These are phyloP conservation scores for Arctostaphylos glauca DNA, from an alignment of 148 eudicot species.

Conservation along the genomic window DNA sequence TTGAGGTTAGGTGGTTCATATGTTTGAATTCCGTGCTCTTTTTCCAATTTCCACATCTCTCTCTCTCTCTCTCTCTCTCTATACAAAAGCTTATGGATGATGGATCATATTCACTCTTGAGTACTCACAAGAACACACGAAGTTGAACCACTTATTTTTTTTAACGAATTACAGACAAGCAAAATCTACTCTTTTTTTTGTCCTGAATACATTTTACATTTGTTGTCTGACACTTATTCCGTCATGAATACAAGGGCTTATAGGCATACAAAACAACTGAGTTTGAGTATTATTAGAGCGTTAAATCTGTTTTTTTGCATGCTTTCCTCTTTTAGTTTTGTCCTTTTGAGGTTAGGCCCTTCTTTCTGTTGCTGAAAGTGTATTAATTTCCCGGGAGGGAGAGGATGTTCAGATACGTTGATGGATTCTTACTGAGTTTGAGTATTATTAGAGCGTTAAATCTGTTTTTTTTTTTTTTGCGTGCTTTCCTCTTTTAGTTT, in stretches of 20 bases:
- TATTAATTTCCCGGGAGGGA: too few relatives aligned
- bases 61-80: conserved; percentile 4
- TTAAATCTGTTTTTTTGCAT: neutral
- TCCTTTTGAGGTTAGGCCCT: neutral
- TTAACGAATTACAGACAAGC: neutral
- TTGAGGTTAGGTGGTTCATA: conserved; percentile 9
- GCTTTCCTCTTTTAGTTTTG: neutral
- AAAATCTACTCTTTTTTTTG: neutral
- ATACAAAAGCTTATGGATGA: too few relatives aligned
- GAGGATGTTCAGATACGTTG: neutral
- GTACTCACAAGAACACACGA: neutral
- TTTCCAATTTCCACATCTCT: neutral
- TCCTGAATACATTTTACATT: neutral
- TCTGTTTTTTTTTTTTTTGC: neutral
- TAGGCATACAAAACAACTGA: neutral
- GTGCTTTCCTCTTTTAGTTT: neutral
- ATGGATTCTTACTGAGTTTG: neutral
- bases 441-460: neutral
- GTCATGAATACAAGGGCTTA: neutral
- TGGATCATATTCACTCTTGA: neutral
- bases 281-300: neutral
- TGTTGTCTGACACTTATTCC: neutral
- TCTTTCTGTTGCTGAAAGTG: neutral
- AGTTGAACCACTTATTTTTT: neutral
- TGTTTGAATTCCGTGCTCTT: conserved; percentile 8